These are phyloP conservation scores for Chaetomium sp. DNA, from an alignment of 2,329 filamentous ascomycete genomes.

Conservation along the genomic window DNA sequence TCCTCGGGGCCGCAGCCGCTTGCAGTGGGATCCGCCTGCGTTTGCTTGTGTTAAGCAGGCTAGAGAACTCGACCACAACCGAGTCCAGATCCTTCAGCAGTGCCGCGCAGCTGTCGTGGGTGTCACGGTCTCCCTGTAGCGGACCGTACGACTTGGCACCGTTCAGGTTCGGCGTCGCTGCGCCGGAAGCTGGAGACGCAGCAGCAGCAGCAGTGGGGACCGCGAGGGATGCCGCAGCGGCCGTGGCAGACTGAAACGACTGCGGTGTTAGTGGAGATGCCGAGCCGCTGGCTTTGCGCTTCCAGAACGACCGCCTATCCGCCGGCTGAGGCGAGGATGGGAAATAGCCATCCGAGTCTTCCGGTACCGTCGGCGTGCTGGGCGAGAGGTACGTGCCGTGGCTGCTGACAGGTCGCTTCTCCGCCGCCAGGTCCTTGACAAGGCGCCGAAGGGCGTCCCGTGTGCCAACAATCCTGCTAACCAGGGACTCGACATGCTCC, in stretches of 20 bases:
- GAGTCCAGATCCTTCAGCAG: constrained; percentile 79
- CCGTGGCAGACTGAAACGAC: constrained; percentile 33
- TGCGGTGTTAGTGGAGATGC: constrained; percentile 37
- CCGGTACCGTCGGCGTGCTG: constrained; percentile 35
- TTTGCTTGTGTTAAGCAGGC: constrained; percentile 71
- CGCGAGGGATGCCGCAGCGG: constrained; percentile 38
- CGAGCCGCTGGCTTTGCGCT: constrained; percentile 65
- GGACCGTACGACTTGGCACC: constrained; percentile 31
- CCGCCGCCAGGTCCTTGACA: constrained; percentile 72
- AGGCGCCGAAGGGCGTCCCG: constrained; percentile 81
- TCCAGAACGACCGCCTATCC: constrained; percentile 81
- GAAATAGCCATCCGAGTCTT: constrained; percentile 53
- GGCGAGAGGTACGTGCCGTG: constrained; percentile 36
- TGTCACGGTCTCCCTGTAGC: constrained; percentile 49
- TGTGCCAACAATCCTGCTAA: constrained; percentile 79
- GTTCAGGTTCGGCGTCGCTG: constrained; percentile 25
- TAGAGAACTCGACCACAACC: constrained; percentile 75
- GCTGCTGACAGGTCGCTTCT: constrained; percentile 41
- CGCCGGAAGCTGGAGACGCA: neutral
- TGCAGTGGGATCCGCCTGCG: constrained; percentile 58
- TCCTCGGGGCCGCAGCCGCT: constrained; percentile 34
- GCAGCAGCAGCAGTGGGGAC: constrained; percentile 29
- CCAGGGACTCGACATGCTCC: constrained; percentile 76
- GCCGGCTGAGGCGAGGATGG: constrained; percentile 25
- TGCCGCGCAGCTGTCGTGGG: constrained; percentile 77